phyloP scores from a whole-genome alignment of 2,329 filamentous ascomycete genomes.

The Colletotrichum kahawae region DNA sequence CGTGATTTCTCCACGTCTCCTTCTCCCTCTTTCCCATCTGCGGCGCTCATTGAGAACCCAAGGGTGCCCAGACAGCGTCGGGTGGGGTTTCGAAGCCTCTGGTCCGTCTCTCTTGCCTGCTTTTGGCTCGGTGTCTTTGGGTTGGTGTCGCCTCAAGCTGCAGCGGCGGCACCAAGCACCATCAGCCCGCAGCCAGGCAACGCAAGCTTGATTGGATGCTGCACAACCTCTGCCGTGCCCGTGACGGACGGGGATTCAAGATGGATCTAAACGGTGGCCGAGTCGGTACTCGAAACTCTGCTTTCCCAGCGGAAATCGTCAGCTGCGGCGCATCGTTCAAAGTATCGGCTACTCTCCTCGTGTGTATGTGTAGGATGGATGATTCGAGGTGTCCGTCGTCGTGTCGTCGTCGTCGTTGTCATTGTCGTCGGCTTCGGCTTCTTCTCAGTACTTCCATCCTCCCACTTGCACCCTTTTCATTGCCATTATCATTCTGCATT shows the following conservation, averaged over 20 bases:
- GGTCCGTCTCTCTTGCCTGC: background rate
- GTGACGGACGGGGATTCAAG: background rate
- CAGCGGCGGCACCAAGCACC: background rate
- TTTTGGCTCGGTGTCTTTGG: background rate
- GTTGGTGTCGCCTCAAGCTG: background rate
- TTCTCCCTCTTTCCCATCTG: slow-evolving; percentile 1
- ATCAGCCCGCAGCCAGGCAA: background rate
- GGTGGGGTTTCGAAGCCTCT: slow-evolving; percentile 7
- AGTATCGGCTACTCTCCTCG: background rate
- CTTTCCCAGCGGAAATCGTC: background rate
- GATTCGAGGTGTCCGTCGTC: background rate
- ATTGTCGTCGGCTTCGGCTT: background rate
- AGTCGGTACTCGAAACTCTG: background rate
- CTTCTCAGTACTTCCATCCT: background rate
- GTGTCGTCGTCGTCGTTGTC: background rate
- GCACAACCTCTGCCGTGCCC: background rate
- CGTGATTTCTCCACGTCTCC: background rate
- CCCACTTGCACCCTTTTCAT: background rate
- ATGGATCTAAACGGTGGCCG: background rate
- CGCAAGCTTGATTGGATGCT: background rate
- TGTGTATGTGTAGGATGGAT: background rate
- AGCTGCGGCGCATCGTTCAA: background rate
- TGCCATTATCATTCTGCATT: background rate
- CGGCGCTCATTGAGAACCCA: slow-evolving; percentile 4
- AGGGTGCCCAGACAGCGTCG: background rate